phyloP scores from a whole-genome alignment of 331 rosid species.

The Dryas integrifolia region DNA sequence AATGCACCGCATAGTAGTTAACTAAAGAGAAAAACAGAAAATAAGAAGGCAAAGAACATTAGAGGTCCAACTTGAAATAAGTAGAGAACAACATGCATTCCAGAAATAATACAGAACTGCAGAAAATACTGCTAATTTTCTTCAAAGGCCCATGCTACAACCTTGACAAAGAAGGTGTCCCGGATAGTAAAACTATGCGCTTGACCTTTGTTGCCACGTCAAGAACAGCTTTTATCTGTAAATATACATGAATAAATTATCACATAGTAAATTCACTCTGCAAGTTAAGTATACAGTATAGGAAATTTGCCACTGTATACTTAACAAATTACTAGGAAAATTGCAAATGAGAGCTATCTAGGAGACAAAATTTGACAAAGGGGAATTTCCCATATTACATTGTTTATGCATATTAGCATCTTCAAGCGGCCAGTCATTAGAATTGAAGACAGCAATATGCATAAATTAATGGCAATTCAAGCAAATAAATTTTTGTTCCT shows the following conservation, averaged over 20 bases:
- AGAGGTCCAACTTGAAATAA: slow-evolving; percentile 11
- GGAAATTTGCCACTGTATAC: not conserved
- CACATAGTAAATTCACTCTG: slow-evolving; percentile 15
- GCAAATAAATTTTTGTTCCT: not conserved
- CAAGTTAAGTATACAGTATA: slow-evolving; percentile 1
- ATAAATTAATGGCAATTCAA: not conserved
- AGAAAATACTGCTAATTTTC: slow-evolving; percentile 26
- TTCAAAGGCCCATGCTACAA: slow-evolving; percentile 42
- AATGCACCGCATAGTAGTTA: slow-evolving; percentile 21
- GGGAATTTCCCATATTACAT: not conserved
- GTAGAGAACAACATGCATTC: slow-evolving; percentile 12
- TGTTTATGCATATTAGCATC: not conserved
- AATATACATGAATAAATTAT: slow-evolving; percentile 20
- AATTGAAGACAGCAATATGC: not conserved
- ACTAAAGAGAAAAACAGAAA: slow-evolving; percentile 21
- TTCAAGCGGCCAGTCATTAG: not conserved
- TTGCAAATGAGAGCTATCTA: slow-evolving; percentile 19
- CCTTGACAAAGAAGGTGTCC: slow-evolving; percentile 98
- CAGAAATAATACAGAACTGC: slow-evolving; percentile 15
- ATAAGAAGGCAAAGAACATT: slow-evolving; percentile 16
- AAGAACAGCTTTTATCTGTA: slow-evolving; percentile 79
- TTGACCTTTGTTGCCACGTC: slow-evolving; percentile 76
- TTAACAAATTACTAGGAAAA: not conserved
- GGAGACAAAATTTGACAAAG: not conserved
- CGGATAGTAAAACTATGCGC: slow-evolving; percentile 77